Percentiles rank a stretch among this genome's conserved stretches.
Evolutionary conservation across 2,329 filamentous ascomycete species (phyloP).

Genomic region (Colletotrichum destructivum): DNA sequence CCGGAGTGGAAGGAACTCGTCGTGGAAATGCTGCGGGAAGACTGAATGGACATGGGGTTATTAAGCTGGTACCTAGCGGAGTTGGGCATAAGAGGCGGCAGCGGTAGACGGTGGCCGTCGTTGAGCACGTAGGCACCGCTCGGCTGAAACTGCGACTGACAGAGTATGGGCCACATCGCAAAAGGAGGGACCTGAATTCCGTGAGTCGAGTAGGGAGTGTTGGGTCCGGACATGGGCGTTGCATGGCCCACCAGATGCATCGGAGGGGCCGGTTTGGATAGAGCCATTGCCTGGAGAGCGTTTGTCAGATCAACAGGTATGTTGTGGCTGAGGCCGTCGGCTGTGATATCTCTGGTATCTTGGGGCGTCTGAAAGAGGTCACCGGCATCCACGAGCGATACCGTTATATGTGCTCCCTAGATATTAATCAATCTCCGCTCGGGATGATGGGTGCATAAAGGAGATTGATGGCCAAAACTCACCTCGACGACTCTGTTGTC

Average conservation of each 20-base stretch:
- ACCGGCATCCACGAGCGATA: slow-evolving; percentile 20
- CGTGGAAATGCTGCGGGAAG: slow-evolving; percentile 1
- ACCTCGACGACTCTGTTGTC: slow-evolving; percentile 38
- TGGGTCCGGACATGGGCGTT: not conserved
- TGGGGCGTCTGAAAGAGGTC: not conserved
- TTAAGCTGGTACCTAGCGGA: slow-evolving; percentile 34
- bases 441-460: no score
- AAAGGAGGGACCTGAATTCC: slow-evolving; percentile 47
- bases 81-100: slow-evolving; percentile 8
- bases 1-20: slow-evolving; percentile 46
- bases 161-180: slow-evolving; percentile 53
- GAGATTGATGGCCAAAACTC: not conserved
- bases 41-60: slow-evolving; percentile 46
- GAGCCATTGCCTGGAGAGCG: slow-evolving; percentile 31
- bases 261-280: slow-evolving; percentile 15
- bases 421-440: not conserved
- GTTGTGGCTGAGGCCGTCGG: not conserved
- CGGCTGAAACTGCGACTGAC: slow-evolving; percentile 49
- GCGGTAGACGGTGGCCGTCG: slow-evolving; percentile 19
- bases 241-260: slow-evolving; percentile 18
- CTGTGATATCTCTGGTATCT: not conserved
- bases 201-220: slow-evolving; percentile 23
- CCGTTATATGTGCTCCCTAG: slow-evolving; percentile 26
- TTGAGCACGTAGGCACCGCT: slow-evolving; percentile 51
- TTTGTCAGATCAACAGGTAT: slow-evolving; percentile 22